Evolutionary conservation across 768 basidiomycete species (phyloP).

Genomic region (Hericium rajendrae): DNA sequence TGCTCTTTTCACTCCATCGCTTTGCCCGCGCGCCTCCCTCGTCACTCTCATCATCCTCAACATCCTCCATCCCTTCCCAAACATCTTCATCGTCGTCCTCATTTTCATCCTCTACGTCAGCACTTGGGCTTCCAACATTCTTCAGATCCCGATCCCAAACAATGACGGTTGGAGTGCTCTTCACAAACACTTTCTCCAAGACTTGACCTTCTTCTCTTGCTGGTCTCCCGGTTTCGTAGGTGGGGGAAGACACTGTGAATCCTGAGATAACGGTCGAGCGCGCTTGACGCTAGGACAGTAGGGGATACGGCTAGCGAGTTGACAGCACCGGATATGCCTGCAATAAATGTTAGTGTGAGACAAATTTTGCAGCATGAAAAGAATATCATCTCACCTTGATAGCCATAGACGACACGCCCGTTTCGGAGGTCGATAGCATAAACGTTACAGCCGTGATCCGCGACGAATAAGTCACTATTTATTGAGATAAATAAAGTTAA

Average conservation of each 20-base stretch:
- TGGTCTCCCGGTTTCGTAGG: conserved; percentile 37
- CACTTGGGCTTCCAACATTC: not conserved
- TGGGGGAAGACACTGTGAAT: conserved; percentile 55
- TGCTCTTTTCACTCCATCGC: conserved; percentile 4
- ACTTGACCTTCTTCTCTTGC: conserved; percentile 49
- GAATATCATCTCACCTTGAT: conserved; percentile 41
- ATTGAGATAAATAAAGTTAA: not conserved
- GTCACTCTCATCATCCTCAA: conserved; percentile 27
- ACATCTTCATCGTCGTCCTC: conserved; percentile 46
- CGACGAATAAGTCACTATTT: conserved; percentile 62
- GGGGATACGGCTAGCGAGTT: conserved; percentile 52
- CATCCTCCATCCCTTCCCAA: conserved; percentile 58
- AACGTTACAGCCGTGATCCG: conserved; percentile 56
- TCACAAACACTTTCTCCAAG: conserved; percentile 55
- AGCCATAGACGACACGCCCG: conserved; percentile 53
- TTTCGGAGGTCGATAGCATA: conserved; percentile 62
- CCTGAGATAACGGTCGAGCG: conserved; percentile 62
- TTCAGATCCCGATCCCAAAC: conserved; percentile 44
- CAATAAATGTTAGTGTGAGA: not conserved
- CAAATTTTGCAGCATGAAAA: not conserved
- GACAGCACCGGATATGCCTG: conserved; percentile 66
- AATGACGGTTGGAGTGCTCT: conserved; percentile 49
- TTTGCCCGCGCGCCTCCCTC: conserved; percentile 16
- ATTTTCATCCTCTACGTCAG: conserved; percentile 15
- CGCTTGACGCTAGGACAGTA: conserved; percentile 44